Base-by-base conservation (phyloP, 495 filamentous ascomycete species). In the Penicillium bovifimosum region DNA sequence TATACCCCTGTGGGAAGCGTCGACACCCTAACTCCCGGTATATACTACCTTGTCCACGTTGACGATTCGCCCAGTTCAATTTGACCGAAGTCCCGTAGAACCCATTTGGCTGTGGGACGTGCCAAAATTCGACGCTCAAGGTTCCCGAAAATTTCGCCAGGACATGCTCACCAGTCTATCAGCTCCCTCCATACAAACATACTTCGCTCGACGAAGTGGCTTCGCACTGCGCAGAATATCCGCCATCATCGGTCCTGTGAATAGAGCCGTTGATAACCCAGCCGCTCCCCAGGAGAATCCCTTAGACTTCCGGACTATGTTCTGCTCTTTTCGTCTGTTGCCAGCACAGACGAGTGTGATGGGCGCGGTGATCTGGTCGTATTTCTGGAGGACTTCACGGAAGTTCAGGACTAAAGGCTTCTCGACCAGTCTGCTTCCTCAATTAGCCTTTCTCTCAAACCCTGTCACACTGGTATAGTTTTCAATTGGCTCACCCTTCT, bases 261-360 rank as follows among this genome's bases (percentile, higher is more conserved):
- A 97, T 1, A 97, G 72, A 0, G 91, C 86, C 0, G 91, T 97
- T 0, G 91, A 96, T 5, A 96, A 64, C 20, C 91, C 92, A 6
- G 89, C 91, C 0, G 92, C 78, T 34, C 92, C 92, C 92, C 92
- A 97, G 46, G 91, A 96, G 72, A 97, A 97, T 0, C 92, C 92
- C 62, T 96, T 96, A 2, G 88, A 87, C 65, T 97, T 97, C 26
- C 90, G 77, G 2, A 96, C 88, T 28, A 85, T 75, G 54, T 97
- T 97, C 61, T 97, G 92, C 65, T 97, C 92, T 70, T 97, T 97
- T 18, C 92, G 79, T 52, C 92, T 76, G 62, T 97, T 97, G 0
- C 92, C 92, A 10, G 92, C 92, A 68, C 92, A 97, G 33, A 96
- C 92, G 0, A 97, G 77, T 0, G 92, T 96, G 59, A 96, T 75